Evolutionary conservation across 2,329 filamentous ascomycete genomes (phyloP).

Genomic region (Apiospora hydei): DNA sequence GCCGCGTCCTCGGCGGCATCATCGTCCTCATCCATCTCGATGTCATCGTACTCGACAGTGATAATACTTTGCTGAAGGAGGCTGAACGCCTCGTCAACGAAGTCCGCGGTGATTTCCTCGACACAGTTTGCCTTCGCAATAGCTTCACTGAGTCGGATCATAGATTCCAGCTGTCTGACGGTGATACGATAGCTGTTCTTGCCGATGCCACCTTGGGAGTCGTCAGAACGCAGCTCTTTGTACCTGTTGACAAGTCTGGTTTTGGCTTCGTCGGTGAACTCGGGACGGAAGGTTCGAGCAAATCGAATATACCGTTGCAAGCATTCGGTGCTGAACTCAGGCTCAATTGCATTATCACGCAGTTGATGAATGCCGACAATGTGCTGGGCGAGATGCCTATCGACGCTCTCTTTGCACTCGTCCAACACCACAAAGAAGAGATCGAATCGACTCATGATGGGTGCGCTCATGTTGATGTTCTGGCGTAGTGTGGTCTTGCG

Average conservation of each 20-base stretch:
- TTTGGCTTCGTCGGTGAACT: slow-evolving; percentile 89
- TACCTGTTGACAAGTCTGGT: slow-evolving; percentile 88
- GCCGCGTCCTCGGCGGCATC: slow-evolving; percentile 61
- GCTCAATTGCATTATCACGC: slow-evolving; percentile 88
- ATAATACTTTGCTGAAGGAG: slow-evolving; percentile 95
- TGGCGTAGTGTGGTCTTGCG: slow-evolving; percentile 90
- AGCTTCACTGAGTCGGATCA: slow-evolving; percentile 96
- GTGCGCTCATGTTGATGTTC: slow-evolving; percentile 98
- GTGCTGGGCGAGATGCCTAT: slow-evolving; percentile 90
- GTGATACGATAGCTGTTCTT: slow-evolving; percentile 98
- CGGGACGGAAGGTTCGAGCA: slow-evolving; percentile 90
- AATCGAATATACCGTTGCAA: slow-evolving; percentile 97
- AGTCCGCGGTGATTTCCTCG: slow-evolving; percentile 82
- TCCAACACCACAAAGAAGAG: slow-evolving; percentile 98
- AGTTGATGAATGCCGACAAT: slow-evolving; percentile 95
- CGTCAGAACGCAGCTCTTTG: slow-evolving; percentile 92
- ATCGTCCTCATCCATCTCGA: slow-evolving; percentile 87
- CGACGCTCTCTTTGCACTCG: slow-evolving; percentile 91
- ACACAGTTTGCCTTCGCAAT: slow-evolving; percentile 98
- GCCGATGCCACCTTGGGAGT: slow-evolving; percentile 91
- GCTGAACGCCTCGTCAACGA: slow-evolving; percentile 92
- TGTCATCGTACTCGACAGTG: slow-evolving; percentile 95
- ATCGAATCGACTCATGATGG: slow-evolving; percentile 99
- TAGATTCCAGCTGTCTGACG: slow-evolving; percentile 91
- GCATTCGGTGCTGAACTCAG: slow-evolving; percentile 95